phyloP scores from a whole-genome alignment of 1,139 yeast genomes.

The Hyphopichia khmerensis region DNA sequence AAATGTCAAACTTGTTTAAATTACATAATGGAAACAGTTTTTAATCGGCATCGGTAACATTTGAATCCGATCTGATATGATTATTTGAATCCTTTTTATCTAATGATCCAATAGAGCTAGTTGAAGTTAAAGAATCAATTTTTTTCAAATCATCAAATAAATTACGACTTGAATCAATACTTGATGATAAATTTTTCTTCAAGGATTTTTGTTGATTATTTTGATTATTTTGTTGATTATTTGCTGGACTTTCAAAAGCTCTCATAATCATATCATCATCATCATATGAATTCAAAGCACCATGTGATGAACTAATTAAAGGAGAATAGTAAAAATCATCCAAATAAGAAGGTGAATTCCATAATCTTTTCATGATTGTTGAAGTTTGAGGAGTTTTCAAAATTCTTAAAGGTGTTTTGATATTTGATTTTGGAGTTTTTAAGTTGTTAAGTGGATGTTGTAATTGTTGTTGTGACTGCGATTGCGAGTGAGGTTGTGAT shows the following conservation, averaged over 20 bases:
- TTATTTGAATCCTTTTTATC: not conserved
- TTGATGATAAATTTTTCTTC: slow-evolving; percentile 6
- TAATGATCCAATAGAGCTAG: not conserved
- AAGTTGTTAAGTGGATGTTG: slow-evolving; percentile 1
- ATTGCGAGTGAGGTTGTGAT: too few relatives aligned
- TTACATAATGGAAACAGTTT: too few relatives aligned
- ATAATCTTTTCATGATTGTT: slow-evolving; percentile 46
- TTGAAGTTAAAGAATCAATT: slow-evolving; percentile 2
- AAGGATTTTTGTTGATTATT: too few relatives aligned
- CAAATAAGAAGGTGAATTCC: slow-evolving; percentile 66
- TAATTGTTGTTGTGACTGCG: too few relatives aligned
- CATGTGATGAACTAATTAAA: slow-evolving; percentile 31
- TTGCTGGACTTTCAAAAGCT: slow-evolving; percentile 36
- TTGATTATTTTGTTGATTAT: slow-evolving; percentile 7
- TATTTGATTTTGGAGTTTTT: slow-evolving; percentile 31
- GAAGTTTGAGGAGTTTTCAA: slow-evolving; percentile 43
- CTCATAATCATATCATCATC: slow-evolving; percentile 58
- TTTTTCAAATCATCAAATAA: slow-evolving; percentile 18
- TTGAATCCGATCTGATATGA: not conserved
- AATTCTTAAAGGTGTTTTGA: slow-evolving; percentile 39
- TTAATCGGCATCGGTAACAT: not conserved
- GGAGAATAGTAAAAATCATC: slow-evolving; percentile 71
- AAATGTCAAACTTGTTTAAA: too few relatives aligned
- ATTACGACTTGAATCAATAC: slow-evolving; percentile 15
- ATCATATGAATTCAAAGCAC: slow-evolving; percentile 40